Conservation (phyloP, 2,329 filamentous ascomycete species). For the Seiridium cupressi region DNA sequence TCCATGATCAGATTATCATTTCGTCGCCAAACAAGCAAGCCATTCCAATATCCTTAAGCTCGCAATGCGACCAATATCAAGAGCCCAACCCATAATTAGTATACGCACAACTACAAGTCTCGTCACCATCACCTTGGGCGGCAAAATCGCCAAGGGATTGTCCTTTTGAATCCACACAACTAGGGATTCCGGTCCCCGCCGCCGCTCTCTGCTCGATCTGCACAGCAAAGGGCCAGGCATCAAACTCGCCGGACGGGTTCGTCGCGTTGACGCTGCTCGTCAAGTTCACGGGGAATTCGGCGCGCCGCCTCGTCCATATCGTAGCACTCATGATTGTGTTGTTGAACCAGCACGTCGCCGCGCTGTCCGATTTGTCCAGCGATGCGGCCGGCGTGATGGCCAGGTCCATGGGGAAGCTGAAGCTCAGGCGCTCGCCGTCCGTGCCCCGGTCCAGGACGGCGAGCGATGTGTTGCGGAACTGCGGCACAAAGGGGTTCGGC, state of each 20-base stretch:
- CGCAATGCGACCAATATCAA: background rate
- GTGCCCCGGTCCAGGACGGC: slow-evolving; percentile 26
- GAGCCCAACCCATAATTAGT: slow-evolving; percentile 26
- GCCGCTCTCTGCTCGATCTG: slow-evolving; percentile 51
- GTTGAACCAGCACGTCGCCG: slow-evolving; percentile 57
- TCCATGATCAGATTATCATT: too few relatives aligned
- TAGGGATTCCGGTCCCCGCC: slow-evolving; percentile 47
- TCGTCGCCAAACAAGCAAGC: too few relatives aligned
- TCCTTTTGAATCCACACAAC: slow-evolving; percentile 45
- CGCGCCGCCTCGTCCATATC: slow-evolving; percentile 53
- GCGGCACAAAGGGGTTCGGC: slow-evolving; percentile 53
- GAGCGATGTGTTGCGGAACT: slow-evolving; percentile 39
- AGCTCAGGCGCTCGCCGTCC: slow-evolving; percentile 54
- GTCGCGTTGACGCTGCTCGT: slow-evolving; percentile 11
- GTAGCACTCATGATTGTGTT: slow-evolving; percentile 52
- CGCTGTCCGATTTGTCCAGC: slow-evolving; percentile 39
- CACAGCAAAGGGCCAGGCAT: slow-evolving; percentile 57
- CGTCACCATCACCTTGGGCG: slow-evolving; percentile 20
- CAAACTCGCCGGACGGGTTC: slow-evolving; percentile 33
- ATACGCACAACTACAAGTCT: slow-evolving; percentile 38
- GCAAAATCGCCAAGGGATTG: slow-evolving; percentile 35
- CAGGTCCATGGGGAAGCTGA: slow-evolving; percentile 53
- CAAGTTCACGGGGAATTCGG: slow-evolving; percentile 25
- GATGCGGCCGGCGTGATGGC: slow-evolving; percentile 46
- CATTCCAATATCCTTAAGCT: background rate